A percentile compares a stretch with the other conserved stretches of the same genome.
phyloP scores from a whole-genome alignment of 129 eudicot genomes.

The Solidago caesia region DNA sequence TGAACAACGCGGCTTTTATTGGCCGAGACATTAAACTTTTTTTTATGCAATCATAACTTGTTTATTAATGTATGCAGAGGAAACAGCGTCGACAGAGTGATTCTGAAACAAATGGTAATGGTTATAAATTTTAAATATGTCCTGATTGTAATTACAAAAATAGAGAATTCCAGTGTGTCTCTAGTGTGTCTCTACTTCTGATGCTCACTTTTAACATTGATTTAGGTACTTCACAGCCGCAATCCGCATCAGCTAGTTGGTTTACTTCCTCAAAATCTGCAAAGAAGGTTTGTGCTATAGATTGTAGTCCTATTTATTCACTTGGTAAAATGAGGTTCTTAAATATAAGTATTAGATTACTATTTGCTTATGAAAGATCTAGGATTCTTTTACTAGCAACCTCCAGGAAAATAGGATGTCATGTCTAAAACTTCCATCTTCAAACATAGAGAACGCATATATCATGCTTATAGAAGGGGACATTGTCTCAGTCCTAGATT shows the following conservation, averaged over 20 bases:
- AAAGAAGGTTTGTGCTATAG: slow-evolving; percentile 55
- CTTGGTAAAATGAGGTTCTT: not conserved
- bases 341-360: slow-evolving; percentile 8
- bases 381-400: not conserved
- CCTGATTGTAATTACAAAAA: not conserved
- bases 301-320: not conserved
- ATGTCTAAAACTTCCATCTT: not conserved
- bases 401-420: not conserved
- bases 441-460: slow-evolving; percentile 2
- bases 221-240: slow-evolving; percentile 49
- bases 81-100: slow-evolving; percentile 50
- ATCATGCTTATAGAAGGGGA: slow-evolving; percentile 9
- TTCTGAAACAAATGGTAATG: slow-evolving; percentile 68
- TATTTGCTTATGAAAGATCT: slow-evolving; percentile 2
- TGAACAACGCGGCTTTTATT: slow-evolving; percentile 1
- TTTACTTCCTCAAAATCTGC: slow-evolving; percentile 79
- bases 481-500: not conserved
- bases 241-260: slow-evolving; percentile 68
- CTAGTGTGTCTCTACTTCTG: not conserved
- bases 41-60: not conserved
- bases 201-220: slow-evolving; percentile 10
- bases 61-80: slow-evolving; percentile 49
- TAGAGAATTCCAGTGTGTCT: not conserved
- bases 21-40: slow-evolving; percentile 17
- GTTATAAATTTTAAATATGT: not conserved